A percentile compares a stretch with the other conserved stretches of the same genome.
Conservation (phyloP, 2,329 filamentous ascomycete species). For the Cyclaneusma minus region DNA sequence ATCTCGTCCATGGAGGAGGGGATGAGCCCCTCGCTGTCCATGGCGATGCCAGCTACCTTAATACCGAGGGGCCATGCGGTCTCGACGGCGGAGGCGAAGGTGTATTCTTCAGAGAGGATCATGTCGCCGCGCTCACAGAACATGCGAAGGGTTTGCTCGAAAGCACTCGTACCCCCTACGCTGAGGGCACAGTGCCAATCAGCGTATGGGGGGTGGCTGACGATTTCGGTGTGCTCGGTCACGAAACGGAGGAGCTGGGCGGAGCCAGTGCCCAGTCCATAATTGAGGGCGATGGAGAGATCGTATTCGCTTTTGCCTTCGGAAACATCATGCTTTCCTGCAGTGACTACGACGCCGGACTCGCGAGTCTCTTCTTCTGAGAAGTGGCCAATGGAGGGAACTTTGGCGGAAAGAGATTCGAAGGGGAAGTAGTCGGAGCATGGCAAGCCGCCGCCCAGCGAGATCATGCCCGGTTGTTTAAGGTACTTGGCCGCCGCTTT, state of each 20-base stretch:
- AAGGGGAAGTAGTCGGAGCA: constrained; percentile 89
- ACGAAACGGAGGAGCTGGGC: constrained; percentile 81
- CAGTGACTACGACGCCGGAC: constrained; percentile 42
- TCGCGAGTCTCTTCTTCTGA: constrained; percentile 49
- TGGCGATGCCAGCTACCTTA: constrained; percentile 40
- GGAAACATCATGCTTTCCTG: constrained; percentile 72
- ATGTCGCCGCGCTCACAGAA: constrained; percentile 63
- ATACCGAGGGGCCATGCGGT: constrained; percentile 48
- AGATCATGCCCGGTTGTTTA: constrained; percentile 69
- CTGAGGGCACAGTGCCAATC: constrained; percentile 82
- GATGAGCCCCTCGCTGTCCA: constrained; percentile 52
- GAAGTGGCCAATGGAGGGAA: constrained; percentile 55
- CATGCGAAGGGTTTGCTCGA: constrained; percentile 75
- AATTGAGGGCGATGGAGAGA: constrained; percentile 81
- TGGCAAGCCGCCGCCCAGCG: constrained; percentile 81
- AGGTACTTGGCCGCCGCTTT: constrained; percentile 72
- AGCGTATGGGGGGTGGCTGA: constrained; percentile 71
- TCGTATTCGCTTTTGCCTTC: constrained; percentile 46
- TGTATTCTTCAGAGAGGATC: constrained; percentile 79
- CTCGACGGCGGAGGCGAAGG: constrained; percentile 61
- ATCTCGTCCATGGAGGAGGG: constrained; percentile 45
- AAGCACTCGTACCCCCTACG: constrained; percentile 70
- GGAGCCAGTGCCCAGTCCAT: constrained; percentile 73
- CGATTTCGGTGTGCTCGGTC: constrained; percentile 88
- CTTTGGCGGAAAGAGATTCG: constrained; percentile 57